Base-by-base conservation (phyloP, 2,329 filamentous ascomycete genomes). In the Pseudocercospora pini-densiflorae region DNA sequence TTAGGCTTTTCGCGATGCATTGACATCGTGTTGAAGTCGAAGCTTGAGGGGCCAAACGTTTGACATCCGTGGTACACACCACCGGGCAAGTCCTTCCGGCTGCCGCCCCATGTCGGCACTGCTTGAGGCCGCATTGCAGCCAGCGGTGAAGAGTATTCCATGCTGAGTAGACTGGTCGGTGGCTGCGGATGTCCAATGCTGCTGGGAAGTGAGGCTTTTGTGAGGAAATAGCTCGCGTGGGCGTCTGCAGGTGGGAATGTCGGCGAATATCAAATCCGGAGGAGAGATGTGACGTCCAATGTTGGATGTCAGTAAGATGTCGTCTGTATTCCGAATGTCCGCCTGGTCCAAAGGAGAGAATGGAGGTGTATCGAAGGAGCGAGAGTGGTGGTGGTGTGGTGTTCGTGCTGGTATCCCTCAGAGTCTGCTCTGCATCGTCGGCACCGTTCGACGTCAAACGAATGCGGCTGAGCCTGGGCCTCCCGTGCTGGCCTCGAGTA, bases 121-220 rank as follows among this genome's bases (percentile, higher is more conserved):
- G 87, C 85, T 53, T 86, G 85, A 65, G 90, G 92, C 83, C 93
- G 93, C 90, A 98, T 92, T 64, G 94, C 93, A 80, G 94, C 94
- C 77, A 98, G 83, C 55, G 95, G 95, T 75, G 95, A 98, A 53
- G 94, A 97, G 71, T 92, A 90, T 82, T 97, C 93, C 93, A 98
- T 97, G 76, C 58, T 77, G 71, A 40, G 65, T 49, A 40, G 24
- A 51, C 62, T 57, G 61, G 57, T 58, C 16, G 55, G 55, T 58
- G 55, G 55, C 55, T 58, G 55, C 55, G 55, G 66, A 62, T 72
- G 67, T 63, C 12, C 45, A 70, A 67, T 65, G 61, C 59, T 53
- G 62, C 33, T 40, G 59, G 59, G 40, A 29, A 24, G 29, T 16
- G 29, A 55, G 53, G 45, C 45, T 49, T 19, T 49, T 49, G 33